phyloP scores from a whole-genome alignment of 1,284 basidiomycete species.

The Rhizopogon hawkerae region DNA sequence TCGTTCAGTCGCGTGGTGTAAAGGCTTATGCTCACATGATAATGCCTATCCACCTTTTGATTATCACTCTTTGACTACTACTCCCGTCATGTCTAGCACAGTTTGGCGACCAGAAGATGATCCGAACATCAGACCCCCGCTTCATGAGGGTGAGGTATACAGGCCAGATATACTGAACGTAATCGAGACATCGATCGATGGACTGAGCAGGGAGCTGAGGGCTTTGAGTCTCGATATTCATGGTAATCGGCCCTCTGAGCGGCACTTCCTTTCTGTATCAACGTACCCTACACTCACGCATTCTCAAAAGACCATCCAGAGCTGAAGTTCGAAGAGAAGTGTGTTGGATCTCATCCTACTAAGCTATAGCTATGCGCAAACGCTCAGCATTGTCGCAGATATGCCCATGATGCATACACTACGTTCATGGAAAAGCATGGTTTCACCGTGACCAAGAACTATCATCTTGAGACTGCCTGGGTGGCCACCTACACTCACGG shows the following conservation, averaged over 20 bases:
- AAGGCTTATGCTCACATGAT: background rate
- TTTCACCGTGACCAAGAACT: conserved; percentile 49
- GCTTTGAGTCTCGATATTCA: conserved; percentile 63
- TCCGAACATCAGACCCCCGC: conserved; percentile 15
- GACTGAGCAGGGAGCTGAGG: conserved; percentile 46
- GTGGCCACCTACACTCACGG: conserved; percentile 51
- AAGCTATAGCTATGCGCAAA: conserved; percentile 4
- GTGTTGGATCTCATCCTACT: conserved; percentile 15
- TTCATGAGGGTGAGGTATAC: conserved; percentile 17
- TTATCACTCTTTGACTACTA: background rate
- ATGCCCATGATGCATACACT: conserved; percentile 48
- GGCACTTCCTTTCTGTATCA: background rate
- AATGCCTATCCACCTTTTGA: background rate
- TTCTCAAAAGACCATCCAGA: conserved; percentile 47
- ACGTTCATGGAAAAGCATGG: conserved; percentile 50
- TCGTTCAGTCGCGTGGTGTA: too few relatives aligned
- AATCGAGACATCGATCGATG: conserved; percentile 49
- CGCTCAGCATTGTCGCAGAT: conserved; percentile 22
- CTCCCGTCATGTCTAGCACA: conserved; percentile 15
- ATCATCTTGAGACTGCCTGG: conserved; percentile 64
- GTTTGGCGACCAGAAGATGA: conserved; percentile 24
- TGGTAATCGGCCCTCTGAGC: conserved; percentile 27
- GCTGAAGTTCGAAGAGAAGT: conserved; percentile 49
- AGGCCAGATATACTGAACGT: conserved; percentile 38
- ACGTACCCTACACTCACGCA: background rate